Evolutionary conservation across 768 basidiomycete species (phyloP), one percentile per base, ranked within the genome.

Genomic region (Leccinellum luteum): DNA sequence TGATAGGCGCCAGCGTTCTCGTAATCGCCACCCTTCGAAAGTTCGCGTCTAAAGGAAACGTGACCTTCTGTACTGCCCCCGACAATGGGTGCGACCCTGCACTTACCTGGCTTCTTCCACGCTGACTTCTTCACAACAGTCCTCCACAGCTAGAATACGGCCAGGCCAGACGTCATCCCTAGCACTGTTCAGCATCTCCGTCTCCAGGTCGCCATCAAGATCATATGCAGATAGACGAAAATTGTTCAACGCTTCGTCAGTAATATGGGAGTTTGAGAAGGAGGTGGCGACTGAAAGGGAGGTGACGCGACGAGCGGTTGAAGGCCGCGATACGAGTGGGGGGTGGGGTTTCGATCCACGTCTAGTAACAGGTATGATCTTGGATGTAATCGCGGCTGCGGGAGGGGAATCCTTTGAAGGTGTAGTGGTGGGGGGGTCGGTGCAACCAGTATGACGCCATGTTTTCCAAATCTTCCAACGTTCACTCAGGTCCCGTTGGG

Each of bases 181-280:
- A 10, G 61, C 65, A 5, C 61, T 63, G 25, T 68, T 61, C 23
- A 70, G 23, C 67, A 69, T 69, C 61, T 65, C 67, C 15, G 48
- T 32, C 58, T 65, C 64, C 52, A 69, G 25, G 23, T 69, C 67
- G n/a, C 55, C 56, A 44, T 70, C 69, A 5, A 70, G 63, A 44
- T 70, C 69, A 3, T 71, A 70, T 17, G 66, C 63, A 1, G 65
- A 64, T 4, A 54, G 58, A 17, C 60, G 60, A 41, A 66, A 63
- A 4, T 66, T 57, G 30, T 62, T 57, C 5, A 70, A 15, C 5
- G 62, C 67, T 12, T 69, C 67, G n/a, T 71, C 56, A 0, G 66
- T 61, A 43, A 66, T 59, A 55, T 68, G 61, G 0, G 69, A 69
- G 25, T 67, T 48, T 6, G 67, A 52, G 52, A 66, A 61, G 1